These are phyloP conservation scores for Potentilla sterilis DNA, from an alignment of 306 rosid genomes.

Conservation along the genomic window DNA sequence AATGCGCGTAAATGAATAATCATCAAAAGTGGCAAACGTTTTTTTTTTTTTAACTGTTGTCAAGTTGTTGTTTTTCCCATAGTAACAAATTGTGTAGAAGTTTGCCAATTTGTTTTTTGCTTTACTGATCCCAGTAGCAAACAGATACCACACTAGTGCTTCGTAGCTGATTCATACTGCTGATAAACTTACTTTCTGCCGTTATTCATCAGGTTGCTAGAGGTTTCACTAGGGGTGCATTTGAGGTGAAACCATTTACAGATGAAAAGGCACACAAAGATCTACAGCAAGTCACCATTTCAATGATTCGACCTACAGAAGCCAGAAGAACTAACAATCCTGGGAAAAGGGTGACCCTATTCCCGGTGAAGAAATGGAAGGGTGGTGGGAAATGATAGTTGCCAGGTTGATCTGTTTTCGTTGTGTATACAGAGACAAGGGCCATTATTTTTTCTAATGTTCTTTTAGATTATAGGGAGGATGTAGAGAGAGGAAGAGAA, in stretches of 20 bases:
- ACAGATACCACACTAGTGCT: not conserved
- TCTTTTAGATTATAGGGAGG: constrained; percentile 6
- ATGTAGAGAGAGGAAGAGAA: constrained; percentile 11
- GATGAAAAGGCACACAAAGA: constrained; percentile 54
- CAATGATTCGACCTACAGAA: constrained; percentile 57
- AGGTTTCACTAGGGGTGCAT: constrained; percentile 83
- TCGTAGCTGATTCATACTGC: not conserved
- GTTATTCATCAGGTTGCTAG: constrained; percentile 72
- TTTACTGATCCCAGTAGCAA: constrained; percentile 13
- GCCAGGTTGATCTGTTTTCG: constrained; percentile 3
- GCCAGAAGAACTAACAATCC: constrained; percentile 37
- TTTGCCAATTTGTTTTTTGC: not conserved
- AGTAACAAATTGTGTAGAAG: not conserved
- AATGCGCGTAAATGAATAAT: not conserved
- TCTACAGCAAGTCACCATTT: constrained; percentile 51
- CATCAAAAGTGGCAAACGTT: not conserved
- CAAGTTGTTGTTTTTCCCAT: not conserved
- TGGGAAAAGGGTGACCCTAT: constrained; percentile 50
- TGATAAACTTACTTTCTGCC: not conserved
- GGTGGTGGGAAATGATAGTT: constrained; percentile 45
- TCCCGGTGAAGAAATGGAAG: constrained; percentile 73
- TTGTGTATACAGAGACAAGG: constrained; percentile 10
- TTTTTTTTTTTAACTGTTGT: not conserved
- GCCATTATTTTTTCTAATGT: not conserved
- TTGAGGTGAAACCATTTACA: constrained; percentile 64